Conservation (phyloP, 257 asterid species). For the Jacaranda copaia region DNA sequence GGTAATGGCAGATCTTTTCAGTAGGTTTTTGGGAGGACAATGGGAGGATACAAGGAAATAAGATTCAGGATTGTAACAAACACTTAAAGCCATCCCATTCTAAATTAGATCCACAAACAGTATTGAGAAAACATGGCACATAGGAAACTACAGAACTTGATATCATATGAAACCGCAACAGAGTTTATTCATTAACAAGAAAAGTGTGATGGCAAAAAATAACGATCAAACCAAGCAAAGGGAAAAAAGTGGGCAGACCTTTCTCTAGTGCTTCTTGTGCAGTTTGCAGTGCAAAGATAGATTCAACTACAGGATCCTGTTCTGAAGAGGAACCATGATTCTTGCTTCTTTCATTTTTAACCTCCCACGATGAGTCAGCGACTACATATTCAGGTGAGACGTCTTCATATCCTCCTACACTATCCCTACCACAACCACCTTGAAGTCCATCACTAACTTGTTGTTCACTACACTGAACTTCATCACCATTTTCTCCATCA, state of each 20-base stretch:
- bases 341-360: constrained; percentile 50
- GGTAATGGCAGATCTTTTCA: neutral
- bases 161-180: neutral
- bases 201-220: constrained; percentile 7
- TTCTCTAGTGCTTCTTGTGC: constrained; percentile 74
- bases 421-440: constrained; percentile 44
- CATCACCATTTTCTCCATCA: constrained; percentile 64
- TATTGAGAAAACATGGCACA: neutral
- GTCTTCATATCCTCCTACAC: constrained; percentile 51
- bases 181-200: constrained; percentile 12
- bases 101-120: neutral
- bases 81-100: neutral
- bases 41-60: neutral
- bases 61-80: neutral
- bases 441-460: constrained; percentile 42
- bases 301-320: constrained; percentile 60
- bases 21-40: neutral
- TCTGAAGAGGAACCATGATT: constrained; percentile 50
- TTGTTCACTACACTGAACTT: constrained; percentile 42
- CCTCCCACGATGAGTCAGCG: constrained; percentile 56
- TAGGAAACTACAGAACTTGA: neutral
- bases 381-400: constrained; percentile 46
- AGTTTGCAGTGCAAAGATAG: constrained; percentile 57
- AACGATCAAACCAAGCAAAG: constrained; percentile 18
- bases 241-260: constrained; percentile 49